Base-by-base conservation (phyloP, 345 rosid genomes). In the Boechera retrofracta region DNA sequence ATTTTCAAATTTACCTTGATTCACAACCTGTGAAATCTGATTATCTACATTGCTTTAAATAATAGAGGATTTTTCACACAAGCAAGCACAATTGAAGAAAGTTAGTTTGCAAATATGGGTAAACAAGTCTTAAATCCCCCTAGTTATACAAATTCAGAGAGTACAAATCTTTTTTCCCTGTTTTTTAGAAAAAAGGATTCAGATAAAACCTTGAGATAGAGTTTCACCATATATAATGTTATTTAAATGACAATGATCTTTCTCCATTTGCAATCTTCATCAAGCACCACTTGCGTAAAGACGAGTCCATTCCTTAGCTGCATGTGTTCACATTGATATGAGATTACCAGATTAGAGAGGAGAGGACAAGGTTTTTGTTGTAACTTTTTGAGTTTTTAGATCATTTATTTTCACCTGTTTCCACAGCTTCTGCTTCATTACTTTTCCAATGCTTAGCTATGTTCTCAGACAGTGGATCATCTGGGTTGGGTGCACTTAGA, bases 261-360 rank as follows among this genome's bases (percentile, higher is more conserved):
- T 79, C 80, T 69, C 73, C 77, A 33, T 62, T 42, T 79, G 48
- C n/a, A 64, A 1, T 66, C 72, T 10, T 3, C 63, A 36, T 89
- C 86, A 96, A 11, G 91, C 98, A 7, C 98, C 98, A 54, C 90
- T 91, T 42, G 98, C 99, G 72, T 96, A 91, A 64, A 88, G 77
- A 36, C 96, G 92, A 64, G 98, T 93, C 99, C 99, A 96, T 84
- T 96, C 97, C 80, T 93, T 96, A 0, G 99, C 98, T 96, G 97
- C 87, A 86, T n/a, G 26, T n/a, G 56, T 72, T 65, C 49, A 72
- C 12, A 78, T 18, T 15, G n/a, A 57, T 48, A 56, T 24, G 15
- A 72, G 48, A 47, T 47, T 55, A 47, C 24, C 12, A 6, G 1
- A 42, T 21, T 31, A 41, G 1, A 58, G 69, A 64, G 10, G 24